Evolutionary conservation across 345 rosid genomes (phyloP), one percentile per base, ranked within the genome.

Genomic region (Linum lewisii): DNA sequence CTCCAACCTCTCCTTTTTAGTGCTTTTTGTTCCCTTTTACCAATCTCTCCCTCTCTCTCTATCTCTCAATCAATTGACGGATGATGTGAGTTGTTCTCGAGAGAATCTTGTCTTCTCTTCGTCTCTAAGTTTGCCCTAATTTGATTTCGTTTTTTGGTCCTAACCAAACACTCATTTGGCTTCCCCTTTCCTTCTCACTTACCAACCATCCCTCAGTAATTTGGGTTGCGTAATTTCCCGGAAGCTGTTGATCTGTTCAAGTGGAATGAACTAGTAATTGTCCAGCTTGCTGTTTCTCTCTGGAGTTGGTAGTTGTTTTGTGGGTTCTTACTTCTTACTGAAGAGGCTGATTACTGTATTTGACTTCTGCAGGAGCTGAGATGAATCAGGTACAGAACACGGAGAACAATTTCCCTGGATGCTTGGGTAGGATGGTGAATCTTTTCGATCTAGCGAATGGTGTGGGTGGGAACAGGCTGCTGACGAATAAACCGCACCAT

Each of bases 381-480:
- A 92, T 88, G 95, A 78, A 83, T 63, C 76, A 69, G 47, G 61
- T 70, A 60, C 84, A 73, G 70, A 70, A 74, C 58, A 76, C 69
- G 44, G 96, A 88, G 57, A 84, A 67, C 37, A 82, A 73, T 16
- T 65, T 78, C 71, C 82, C 95, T 7, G 92, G 96, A 75, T 88
- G 81, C 78, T 66, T 81, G 61, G 86, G 81, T 61, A 66, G 77
- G 24, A 70, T 79, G 81, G 78, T 68, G 67, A 78, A 83, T 77
- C 77, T 88, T 52, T 88, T 88, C 65, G 93, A 88, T 69, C 70
- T 83, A 56, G 80, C 75, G 67, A 68, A 81, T 0, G 85, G 84
- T 45, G 71, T 77, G 63, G 63, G 72, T 24, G 83, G 81, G 65
- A 86, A 73, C 60, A 76, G 55, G 75, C 78, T 77, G 50, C 86